These are phyloP conservation scores for Fraxinus angustifolia DNA, from an alignment of 305 asterid species.

Conservation along the genomic window DNA sequence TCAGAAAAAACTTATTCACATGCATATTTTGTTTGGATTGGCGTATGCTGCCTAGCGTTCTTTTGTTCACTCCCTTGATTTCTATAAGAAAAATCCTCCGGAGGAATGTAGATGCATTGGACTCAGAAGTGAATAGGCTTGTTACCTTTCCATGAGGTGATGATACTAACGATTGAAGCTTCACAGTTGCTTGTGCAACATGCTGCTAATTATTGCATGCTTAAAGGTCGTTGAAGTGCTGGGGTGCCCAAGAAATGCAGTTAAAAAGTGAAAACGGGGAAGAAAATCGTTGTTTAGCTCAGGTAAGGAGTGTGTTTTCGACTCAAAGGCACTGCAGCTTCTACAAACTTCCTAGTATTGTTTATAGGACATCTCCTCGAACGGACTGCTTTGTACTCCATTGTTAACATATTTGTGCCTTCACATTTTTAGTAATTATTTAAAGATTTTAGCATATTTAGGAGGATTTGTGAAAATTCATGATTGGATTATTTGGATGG, in stretches of 20 bases:
- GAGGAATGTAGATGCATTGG: conserved; percentile 84
- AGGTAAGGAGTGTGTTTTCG: not conserved
- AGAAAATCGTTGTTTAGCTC: not conserved
- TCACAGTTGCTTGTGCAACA: not conserved
- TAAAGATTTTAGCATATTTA: not conserved
- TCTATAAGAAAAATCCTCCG: conserved; percentile 60
- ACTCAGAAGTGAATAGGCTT: conserved; percentile 64
- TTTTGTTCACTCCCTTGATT: conserved; percentile 42
- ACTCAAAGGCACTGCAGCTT: not conserved
- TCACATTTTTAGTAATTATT: not conserved
- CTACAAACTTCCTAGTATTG: not conserved
- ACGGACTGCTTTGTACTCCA: not conserved
- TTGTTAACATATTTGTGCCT: not conserved
- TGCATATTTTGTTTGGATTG: not conserved
- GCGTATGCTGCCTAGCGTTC: not conserved
- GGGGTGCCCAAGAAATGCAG: not conserved
- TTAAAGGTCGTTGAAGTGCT: not conserved
- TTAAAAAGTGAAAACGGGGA: not conserved
- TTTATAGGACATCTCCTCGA: not conserved
- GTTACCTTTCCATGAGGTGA: conserved; percentile 51
- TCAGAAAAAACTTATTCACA: not conserved
- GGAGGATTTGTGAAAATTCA: not conserved
- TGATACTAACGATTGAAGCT: not conserved
- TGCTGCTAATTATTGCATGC: conserved; percentile 3
- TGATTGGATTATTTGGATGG: not conserved